Evolutionary conservation across 2,329 filamentous ascomycete genomes (phyloP).

Genomic region (Westerdykella sp.): DNA sequence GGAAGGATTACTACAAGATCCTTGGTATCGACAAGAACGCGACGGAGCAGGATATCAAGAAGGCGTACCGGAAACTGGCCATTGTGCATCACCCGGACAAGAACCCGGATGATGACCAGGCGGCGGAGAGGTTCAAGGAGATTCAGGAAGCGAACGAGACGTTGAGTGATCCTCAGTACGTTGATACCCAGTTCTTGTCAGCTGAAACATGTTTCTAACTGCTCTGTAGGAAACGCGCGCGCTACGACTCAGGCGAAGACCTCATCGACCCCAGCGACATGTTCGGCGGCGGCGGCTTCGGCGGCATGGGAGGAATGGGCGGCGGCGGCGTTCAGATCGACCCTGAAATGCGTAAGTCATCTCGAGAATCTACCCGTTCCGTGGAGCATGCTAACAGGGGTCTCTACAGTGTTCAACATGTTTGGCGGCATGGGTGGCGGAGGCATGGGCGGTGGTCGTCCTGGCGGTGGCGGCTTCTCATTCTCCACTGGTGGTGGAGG

Average conservation of each 20-base stretch:
- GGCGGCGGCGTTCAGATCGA: constrained; percentile 36
- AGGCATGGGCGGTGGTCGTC: constrained; percentile 41
- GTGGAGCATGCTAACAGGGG: constrained; percentile 14
- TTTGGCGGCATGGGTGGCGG: constrained; percentile 38
- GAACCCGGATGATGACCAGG: constrained; percentile 78
- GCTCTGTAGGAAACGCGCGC: constrained; percentile 64
- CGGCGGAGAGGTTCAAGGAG: constrained; percentile 94
- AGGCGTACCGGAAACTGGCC: constrained; percentile 90
- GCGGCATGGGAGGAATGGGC: constrained; percentile 35
- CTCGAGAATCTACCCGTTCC: not conserved
- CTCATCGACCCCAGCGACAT: constrained; percentile 82
- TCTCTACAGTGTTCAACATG: constrained; percentile 33
- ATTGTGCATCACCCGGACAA: constrained; percentile 96
- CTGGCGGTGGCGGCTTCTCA: constrained; percentile 48
- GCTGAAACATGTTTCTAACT: constrained; percentile 4
- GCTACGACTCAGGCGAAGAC: constrained; percentile 90
- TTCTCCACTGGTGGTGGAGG: constrained; percentile 38
- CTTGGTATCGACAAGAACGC: constrained; percentile 82
- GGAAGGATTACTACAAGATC: constrained; percentile 99
- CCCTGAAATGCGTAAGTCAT: constrained; percentile 29
- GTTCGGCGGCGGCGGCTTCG: constrained; percentile 58
- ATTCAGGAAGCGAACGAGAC: constrained; percentile 96
- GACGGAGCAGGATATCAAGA: constrained; percentile 81
- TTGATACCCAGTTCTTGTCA: constrained; percentile 19
- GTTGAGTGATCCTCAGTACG: constrained; percentile 85